These are phyloP conservation scores for Trypanosoma scelopori DNA, from an alignment of 208 protist species.

Conservation along the genomic window DNA sequence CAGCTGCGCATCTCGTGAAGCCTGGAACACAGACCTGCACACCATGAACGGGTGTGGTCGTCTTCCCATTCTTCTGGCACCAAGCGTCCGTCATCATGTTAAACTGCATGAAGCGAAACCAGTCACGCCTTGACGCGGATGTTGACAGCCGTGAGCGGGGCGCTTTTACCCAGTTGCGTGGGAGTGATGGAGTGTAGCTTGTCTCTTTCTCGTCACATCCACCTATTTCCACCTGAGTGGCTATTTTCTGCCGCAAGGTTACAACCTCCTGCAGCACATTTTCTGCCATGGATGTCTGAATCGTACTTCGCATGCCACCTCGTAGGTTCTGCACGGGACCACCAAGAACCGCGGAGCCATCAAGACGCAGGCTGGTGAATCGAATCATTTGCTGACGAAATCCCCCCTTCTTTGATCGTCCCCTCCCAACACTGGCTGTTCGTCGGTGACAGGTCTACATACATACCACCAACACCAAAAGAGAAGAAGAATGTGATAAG, in stretches of 20 bases:
- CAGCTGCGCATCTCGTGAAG: constrained; percentile 39
- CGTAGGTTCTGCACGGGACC: constrained; percentile 15
- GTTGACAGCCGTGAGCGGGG: constrained; percentile 70
- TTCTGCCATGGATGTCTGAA: constrained; percentile 43
- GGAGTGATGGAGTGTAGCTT: constrained; percentile 40
- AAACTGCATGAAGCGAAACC: constrained; percentile 88
- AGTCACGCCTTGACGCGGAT: constrained; percentile 54
- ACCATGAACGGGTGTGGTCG: constrained; percentile 56
- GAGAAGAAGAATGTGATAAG: constrained; percentile 20
- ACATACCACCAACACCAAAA: no score
- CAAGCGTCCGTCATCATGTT: constrained; percentile 80
- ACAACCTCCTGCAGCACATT: constrained; percentile 40
- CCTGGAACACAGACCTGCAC: constrained; percentile 49
- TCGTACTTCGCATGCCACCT: constrained; percentile 25
- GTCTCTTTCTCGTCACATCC: constrained; percentile 7
- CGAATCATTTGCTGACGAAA: constrained; percentile 24
- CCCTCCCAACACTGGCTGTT: constrained; percentile 13
- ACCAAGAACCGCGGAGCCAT: constrained; percentile 6
- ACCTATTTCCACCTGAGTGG: constrained; percentile 37
- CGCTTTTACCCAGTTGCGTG: constrained; percentile 63
- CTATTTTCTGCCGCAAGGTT: constrained; percentile 23
- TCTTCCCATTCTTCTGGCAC: constrained; percentile 32
- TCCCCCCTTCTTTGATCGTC: neutral
- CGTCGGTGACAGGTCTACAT: neutral
- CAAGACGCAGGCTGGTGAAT: constrained; percentile 1